A percentile compares a stretch with the other conserved stretches of the same genome.
These are phyloP conservation scores for Heterobasidion annosum DNA, from an alignment of 1,284 basidiomycete genomes.

Conservation along the genomic window DNA sequence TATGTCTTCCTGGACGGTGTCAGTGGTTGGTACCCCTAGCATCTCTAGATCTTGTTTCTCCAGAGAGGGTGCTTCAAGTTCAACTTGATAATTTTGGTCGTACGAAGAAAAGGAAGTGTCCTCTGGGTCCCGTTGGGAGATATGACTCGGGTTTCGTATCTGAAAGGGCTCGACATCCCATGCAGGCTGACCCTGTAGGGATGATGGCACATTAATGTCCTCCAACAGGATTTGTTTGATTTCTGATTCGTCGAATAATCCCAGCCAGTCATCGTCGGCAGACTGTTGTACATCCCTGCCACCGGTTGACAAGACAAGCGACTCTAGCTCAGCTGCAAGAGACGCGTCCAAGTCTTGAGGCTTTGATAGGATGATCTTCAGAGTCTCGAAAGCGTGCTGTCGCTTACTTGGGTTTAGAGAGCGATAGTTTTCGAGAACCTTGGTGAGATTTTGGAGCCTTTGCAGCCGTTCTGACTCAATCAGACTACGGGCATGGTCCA, in stretches of 20 bases:
- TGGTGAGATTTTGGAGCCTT: slow-evolving; percentile 37
- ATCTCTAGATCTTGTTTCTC: not conserved
- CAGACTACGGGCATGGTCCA: slow-evolving; percentile 35
- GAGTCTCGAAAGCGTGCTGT: slow-evolving; percentile 18
- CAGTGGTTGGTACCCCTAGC: not conserved
- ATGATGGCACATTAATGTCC: not conserved
- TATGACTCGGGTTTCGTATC: not conserved
- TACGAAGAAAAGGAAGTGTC: too few relatives aligned
- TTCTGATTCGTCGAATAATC: not conserved
- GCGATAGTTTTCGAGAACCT: slow-evolving; percentile 27
- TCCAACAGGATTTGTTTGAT: not conserved
- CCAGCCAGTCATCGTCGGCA: not conserved
- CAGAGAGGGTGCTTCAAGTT: too few relatives aligned
- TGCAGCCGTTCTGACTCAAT: slow-evolving; percentile 45
- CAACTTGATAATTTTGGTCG: too few relatives aligned
- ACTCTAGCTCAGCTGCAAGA: not conserved
- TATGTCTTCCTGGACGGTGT: slow-evolving; percentile 13
- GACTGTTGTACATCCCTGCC: not conserved
- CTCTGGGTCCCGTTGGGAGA: not conserved
- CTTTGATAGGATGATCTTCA: slow-evolving; percentile 10
- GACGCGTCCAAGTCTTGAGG: not conserved
- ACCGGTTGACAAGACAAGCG: not conserved
- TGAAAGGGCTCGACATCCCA: too few relatives aligned
- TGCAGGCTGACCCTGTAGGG: not conserved
- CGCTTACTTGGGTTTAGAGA: slow-evolving; percentile 24